Base-by-base conservation (phyloP, 2,329 filamentous ascomycete species). In the Dactylonectria estremocensis region DNA sequence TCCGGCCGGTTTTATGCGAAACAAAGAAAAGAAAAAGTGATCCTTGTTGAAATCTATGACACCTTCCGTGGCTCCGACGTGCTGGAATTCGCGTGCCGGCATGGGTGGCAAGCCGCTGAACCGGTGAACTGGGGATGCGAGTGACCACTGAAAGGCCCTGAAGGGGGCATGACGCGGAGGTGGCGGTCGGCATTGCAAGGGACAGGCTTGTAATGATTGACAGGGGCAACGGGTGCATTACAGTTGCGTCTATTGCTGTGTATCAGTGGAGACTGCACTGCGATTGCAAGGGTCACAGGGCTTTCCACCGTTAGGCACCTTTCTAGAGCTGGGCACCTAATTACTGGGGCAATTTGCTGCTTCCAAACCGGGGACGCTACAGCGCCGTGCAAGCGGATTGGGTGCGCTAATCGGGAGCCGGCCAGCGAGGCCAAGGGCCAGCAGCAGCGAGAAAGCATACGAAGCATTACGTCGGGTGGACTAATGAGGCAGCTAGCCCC, bases 291-390 rank as follows among this genome's bases (percentile, higher is more conserved):
- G 20, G 33, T 7, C 6, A 7, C 35, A 22, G 49, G 20, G 49
- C 45, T 20, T 63, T 52, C 53, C 53, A 63, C 61, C 35, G 63
- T 61, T 65, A 50, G 63, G 63, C 57, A 61, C 45, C 63, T 13
- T 53, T 53, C n/a, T 53, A 18, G n/a, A 11, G 45, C 49, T 18
- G 49, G 28, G 49, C n/a, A 52, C 49, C 28, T 18, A 28, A 28
- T 28, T 28, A 52, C 49, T 9, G 31, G 28, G 49, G 43, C 52
- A 61, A 61, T 46, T 61, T 57, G 31, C 50, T 53, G 50, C 31
- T 35, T 18, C 6, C 8, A 37, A 40, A 43, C 35, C 24, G 24
- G 24, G 24, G 40, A n/a, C 35, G 55, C 40, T 57, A 45, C 14
- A 33, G 37, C n/a, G 43, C 43, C 53, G 43, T 61, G 35, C 58